Evolutionary conservation across 306 rosid genomes (phyloP).

Genomic region (Castanea mollissima): DNA sequence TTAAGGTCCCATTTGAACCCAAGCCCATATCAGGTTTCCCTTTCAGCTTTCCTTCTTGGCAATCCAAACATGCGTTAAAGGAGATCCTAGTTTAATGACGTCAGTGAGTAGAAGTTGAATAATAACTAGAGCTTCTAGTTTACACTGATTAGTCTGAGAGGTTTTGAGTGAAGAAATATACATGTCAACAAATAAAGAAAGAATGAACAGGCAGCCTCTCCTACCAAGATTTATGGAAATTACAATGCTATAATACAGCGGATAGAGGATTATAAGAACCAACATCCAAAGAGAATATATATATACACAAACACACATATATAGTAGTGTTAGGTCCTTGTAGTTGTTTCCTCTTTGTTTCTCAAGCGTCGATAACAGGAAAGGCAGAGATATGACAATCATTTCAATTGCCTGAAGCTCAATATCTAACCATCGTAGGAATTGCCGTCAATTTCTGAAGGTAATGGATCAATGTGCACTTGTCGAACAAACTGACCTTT

Average conservation of each 20-base stretch:
- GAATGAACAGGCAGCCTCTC: background rate
- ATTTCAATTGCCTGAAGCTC: slow-evolving; percentile 23
- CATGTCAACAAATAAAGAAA: slow-evolving; percentile 28
- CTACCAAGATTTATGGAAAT: slow-evolving; percentile 8
- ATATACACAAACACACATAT: no score
- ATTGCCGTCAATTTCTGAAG: slow-evolving; percentile 38
- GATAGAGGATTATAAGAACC: background rate
- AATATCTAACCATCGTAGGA: slow-evolving; percentile 28
- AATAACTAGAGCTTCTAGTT: slow-evolving; percentile 10
- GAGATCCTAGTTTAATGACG: background rate
- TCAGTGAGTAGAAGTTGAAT: background rate
- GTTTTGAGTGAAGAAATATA: slow-evolving; percentile 29
- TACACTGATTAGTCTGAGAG: slow-evolving; percentile 15
- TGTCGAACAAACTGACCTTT: slow-evolving; percentile 97
- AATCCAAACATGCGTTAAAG: background rate
- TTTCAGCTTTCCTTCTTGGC: background rate
- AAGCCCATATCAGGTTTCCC: background rate
- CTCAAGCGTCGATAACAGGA: slow-evolving; percentile 24
- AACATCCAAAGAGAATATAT: no score
- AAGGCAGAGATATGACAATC: slow-evolving; percentile 20
- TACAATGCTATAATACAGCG: slow-evolving; percentile 28
- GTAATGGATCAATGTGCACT: slow-evolving; percentile 34
- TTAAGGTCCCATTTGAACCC: background rate
- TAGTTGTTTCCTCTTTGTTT: slow-evolving; percentile 12
- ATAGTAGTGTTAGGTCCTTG: slow-evolving; percentile 18